phyloP scores from a whole-genome alignment of 2,329 filamentous ascomycete genomes.

The Huntiella bhutanensis region DNA sequence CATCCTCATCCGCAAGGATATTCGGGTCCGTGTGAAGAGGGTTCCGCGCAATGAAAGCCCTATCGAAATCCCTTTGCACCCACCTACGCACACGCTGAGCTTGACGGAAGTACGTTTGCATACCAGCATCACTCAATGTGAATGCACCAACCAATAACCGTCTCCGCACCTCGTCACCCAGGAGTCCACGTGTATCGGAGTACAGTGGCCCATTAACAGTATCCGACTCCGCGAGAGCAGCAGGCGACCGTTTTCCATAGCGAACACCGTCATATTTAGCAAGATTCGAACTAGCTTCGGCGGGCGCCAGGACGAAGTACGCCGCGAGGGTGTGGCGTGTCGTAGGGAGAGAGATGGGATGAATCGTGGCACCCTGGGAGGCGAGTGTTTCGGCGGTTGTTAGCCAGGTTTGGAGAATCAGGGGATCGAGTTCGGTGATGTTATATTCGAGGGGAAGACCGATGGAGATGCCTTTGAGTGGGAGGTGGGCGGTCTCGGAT shows the following conservation, averaged over 20 bases:
- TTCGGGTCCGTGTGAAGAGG: conserved; percentile 35
- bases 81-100: conserved; percentile 74
- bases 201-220: conserved; percentile 50
- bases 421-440: conserved; percentile 54
- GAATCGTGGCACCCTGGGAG: conserved; percentile 47
- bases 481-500: conserved; percentile 16
- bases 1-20: neutral
- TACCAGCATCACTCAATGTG: conserved; percentile 71
- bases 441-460: conserved; percentile 66
- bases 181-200: conserved; percentile 55
- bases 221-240: conserved; percentile 17
- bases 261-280: conserved; percentile 96
- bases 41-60: conserved; percentile 51
- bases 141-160: conserved; percentile 82
- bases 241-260: conserved; percentile 45
- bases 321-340: conserved; percentile 75
- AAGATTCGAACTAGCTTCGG: conserved; percentile 87
- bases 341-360: conserved; percentile 61
- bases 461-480: conserved; percentile 24
- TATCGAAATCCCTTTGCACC: conserved; percentile 73
- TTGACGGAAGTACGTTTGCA: conserved; percentile 92
- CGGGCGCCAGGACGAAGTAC: conserved; percentile 89
- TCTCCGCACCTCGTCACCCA: conserved; percentile 70
- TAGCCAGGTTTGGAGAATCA: conserved; percentile 53
- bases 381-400: conserved; percentile 40